Conservation (phyloP, 495 filamentous ascomycete species). For the Tuber indicum region DNA sequence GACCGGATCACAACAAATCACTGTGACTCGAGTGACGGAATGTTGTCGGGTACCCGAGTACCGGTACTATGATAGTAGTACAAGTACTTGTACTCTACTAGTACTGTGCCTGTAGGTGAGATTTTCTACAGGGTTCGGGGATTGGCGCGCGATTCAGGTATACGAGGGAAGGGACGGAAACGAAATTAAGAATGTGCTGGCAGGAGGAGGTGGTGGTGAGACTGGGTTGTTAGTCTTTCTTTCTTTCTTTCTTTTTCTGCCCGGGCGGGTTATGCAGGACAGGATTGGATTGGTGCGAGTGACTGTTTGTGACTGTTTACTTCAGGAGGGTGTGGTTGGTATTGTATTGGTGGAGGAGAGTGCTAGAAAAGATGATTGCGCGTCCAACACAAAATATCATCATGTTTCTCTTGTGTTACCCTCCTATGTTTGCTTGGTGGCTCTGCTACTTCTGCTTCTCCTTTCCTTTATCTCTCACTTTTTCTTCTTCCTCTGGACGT, state of each 20-base stretch:
- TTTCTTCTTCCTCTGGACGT: no score
- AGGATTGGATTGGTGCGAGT: constrained; percentile 8
- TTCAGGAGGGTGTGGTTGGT: background rate
- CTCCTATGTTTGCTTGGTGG: no score
- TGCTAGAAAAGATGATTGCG: no score
- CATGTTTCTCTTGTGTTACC: no score
- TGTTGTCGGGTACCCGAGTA: background rate
- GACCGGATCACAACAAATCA: background rate
- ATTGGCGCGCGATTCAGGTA: background rate
- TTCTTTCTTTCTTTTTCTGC: background rate
- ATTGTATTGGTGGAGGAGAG: background rate
- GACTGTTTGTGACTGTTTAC: constrained; percentile 5
- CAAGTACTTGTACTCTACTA: no score
- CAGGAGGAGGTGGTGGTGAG: background rate
- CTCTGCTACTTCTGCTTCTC: no score
- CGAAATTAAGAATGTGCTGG: background rate
- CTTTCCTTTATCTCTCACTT: no score
- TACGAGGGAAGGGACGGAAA: background rate
- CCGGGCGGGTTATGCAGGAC: background rate
- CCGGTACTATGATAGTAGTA: no score
- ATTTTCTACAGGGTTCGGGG: background rate
- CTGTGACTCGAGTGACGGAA: background rate
- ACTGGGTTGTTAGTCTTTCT: background rate
- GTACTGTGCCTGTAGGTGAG: background rate
- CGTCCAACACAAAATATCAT: no score